These are phyloP conservation scores for Candida smagusa DNA, from an alignment of 1,139 yeast genomes.

Conservation along the genomic window DNA sequence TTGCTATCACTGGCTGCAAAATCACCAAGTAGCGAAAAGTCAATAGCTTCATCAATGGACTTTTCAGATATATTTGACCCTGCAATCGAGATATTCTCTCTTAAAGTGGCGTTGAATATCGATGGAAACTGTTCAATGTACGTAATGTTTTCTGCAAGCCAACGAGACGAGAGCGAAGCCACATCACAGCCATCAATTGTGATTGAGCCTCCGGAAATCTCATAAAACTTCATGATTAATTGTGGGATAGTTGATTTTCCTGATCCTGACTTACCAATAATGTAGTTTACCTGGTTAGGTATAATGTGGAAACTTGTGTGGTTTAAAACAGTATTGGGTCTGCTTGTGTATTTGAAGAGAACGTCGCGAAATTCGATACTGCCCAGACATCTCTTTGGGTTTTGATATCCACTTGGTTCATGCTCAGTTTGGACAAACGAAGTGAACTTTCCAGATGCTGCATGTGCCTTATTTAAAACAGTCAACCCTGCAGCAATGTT, in stretches of 20 bases:
- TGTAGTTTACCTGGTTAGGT: conserved; percentile 49
- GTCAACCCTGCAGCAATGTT: conserved; percentile 52
- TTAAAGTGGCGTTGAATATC: conserved; percentile 61
- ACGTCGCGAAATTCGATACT: conserved; percentile 50
- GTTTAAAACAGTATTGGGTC: conserved; percentile 47
- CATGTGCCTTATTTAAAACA: conserved; percentile 58
- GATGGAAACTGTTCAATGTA: conserved; percentile 70
- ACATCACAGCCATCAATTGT: conserved; percentile 53
- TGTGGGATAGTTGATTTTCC: conserved; percentile 84
- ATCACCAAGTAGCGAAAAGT: conserved; percentile 48
- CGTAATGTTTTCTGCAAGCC: conserved; percentile 64
- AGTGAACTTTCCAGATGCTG: conserved; percentile 48
- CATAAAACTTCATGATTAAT: conserved; percentile 59
- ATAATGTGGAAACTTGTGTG: conserved; percentile 44
- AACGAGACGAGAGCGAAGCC: conserved; percentile 37
- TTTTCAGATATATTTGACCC: conserved; percentile 22
- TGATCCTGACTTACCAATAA: conserved; percentile 85
- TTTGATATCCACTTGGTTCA: conserved; percentile 6
- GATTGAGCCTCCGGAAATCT: conserved; percentile 45
- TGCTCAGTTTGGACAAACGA: conserved; percentile 14
- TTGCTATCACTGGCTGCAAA: conserved; percentile 51
- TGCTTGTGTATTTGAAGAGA: conserved; percentile 58
- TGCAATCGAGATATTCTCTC: conserved; percentile 45
- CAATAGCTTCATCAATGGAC: conserved; percentile 43
- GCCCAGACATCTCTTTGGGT: conserved; percentile 38